Evolutionary conservation across 306 rosid genomes (phyloP).

Genomic region (Ormosia emarginata): DNA sequence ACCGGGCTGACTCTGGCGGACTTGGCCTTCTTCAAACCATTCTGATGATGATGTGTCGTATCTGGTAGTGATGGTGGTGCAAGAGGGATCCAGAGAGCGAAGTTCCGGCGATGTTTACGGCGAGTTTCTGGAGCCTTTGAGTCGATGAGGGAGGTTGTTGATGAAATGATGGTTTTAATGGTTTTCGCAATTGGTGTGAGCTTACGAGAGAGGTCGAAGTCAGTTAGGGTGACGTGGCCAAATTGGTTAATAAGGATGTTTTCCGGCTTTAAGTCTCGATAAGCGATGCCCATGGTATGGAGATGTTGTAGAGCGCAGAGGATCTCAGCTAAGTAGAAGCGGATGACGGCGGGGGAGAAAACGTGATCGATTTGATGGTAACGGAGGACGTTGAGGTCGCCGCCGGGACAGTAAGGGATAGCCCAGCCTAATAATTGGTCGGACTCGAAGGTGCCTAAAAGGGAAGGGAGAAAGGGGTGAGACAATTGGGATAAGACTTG

Average conservation of each 20-base stretch:
- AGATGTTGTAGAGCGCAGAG: conserved; percentile 82
- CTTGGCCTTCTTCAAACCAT: conserved; percentile 47
- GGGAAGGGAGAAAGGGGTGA: conserved; percentile 64
- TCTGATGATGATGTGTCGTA: neutral
- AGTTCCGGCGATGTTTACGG: conserved; percentile 35
- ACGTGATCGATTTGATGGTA: conserved; percentile 72
- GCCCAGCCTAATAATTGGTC: conserved; percentile 68
- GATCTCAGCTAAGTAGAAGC: conserved; percentile 81
- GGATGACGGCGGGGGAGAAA: conserved; percentile 70
- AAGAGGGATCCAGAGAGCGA: conserved; percentile 46
- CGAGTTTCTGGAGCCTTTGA: neutral
- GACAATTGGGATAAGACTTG: conserved; percentile 56
- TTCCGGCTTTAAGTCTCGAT: conserved; percentile 94
- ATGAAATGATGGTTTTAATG: neutral
- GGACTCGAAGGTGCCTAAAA: conserved; percentile 56
- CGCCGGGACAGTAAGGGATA: conserved; percentile 86
- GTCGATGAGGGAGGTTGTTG: neutral
- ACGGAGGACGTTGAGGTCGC: conserved; percentile 87
- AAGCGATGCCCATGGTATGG: conserved; percentile 69
- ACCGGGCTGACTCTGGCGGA: conserved; percentile 82
- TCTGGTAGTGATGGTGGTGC: neutral
- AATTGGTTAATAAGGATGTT: conserved; percentile 81
- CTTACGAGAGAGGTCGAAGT: conserved; percentile 80
- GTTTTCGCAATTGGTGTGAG: conserved; percentile 37
- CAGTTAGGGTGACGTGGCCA: conserved; percentile 94